phyloP scores from a whole-genome alignment of 2,329 filamentous ascomycete genomes.

The Pezicula neosporulosa region DNA sequence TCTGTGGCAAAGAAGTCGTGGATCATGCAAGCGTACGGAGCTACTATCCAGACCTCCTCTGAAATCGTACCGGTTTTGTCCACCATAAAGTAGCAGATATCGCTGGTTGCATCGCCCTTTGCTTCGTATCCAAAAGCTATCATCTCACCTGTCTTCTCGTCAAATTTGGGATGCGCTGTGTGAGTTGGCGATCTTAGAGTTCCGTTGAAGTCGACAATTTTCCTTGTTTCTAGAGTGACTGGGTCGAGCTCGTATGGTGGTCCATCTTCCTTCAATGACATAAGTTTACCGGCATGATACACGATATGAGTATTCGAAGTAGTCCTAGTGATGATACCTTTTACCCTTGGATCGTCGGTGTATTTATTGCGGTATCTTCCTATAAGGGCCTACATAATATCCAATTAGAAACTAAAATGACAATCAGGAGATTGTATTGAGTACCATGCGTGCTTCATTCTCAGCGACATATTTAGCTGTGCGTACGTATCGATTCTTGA shows the following conservation, averaged over 20 bases:
- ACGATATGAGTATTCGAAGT: constrained; percentile 57
- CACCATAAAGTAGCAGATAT: constrained; percentile 43
- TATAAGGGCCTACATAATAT: constrained; percentile 25
- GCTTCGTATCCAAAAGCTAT: constrained; percentile 48
- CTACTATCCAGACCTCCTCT: constrained; percentile 42
- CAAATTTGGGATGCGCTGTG: constrained; percentile 49
- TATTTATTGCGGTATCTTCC: constrained; percentile 54
- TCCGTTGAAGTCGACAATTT: constrained; percentile 44
- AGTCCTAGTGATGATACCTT: constrained; percentile 38
- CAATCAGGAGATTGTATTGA: constrained; percentile 19
- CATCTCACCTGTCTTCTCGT: constrained; percentile 46
- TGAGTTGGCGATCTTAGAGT: constrained; percentile 43
- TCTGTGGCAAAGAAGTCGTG: constrained; percentile 44
- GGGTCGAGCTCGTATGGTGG: constrained; percentile 46
- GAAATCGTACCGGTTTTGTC: constrained; percentile 36
- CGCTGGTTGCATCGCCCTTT: constrained; percentile 38
- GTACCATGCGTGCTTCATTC: constrained; percentile 10
- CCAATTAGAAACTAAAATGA: background rate
- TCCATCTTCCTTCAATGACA: constrained; percentile 49
- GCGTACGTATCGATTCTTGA: constrained; percentile 20
- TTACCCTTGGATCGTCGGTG: constrained; percentile 50
- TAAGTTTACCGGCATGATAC: constrained; percentile 49
- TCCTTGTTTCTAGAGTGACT: constrained; percentile 43
- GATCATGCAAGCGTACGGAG: constrained; percentile 48
- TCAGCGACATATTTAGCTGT: constrained; percentile 25